A percentile compares a stretch with the other conserved stretches of the same genome.
phyloP scores from a whole-genome alignment of 2,329 filamentous ascomycete genomes.

The Blastomyces percursus region DNA sequence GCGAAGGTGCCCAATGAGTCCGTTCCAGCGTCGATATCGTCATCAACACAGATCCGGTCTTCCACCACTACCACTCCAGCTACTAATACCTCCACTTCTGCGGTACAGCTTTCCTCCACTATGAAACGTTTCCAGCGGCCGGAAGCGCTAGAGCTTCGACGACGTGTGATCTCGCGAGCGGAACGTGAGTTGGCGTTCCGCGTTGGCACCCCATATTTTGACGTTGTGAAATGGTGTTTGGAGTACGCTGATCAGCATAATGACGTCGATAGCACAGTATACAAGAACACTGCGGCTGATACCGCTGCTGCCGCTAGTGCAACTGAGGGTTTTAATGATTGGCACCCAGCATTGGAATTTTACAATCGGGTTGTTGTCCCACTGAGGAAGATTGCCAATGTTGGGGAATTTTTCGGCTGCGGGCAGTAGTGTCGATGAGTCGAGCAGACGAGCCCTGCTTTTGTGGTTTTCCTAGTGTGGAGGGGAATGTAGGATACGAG shows the following conservation, averaged over 20 bases:
- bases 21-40: background rate
- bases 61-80: background rate
- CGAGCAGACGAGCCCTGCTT: background rate
- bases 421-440: background rate
- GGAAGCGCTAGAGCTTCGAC: background rate
- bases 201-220: slow-evolving; percentile 1
- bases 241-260: background rate
- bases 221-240: slow-evolving; percentile 1
- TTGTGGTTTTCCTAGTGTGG: background rate
- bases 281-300: background rate
- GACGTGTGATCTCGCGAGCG: slow-evolving; percentile 2
- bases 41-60: background rate
- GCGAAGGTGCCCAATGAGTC: background rate
- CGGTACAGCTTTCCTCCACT: background rate
- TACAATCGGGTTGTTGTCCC: slow-evolving; percentile 1
- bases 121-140: background rate
- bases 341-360: slow-evolving; percentile 5
- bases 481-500: background rate
- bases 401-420: background rate
- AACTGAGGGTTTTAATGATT: background rate
- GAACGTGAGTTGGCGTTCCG: slow-evolving; percentile 2
- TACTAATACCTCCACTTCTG: background rate
- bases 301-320: background rate
- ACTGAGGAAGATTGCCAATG: background rate
- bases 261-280: background rate